Evolutionary conservation across 2,329 filamentous ascomycete species (phyloP), one percentile per base, ranked within the genome.

Genomic region (Trichoderma atroviride): DNA sequence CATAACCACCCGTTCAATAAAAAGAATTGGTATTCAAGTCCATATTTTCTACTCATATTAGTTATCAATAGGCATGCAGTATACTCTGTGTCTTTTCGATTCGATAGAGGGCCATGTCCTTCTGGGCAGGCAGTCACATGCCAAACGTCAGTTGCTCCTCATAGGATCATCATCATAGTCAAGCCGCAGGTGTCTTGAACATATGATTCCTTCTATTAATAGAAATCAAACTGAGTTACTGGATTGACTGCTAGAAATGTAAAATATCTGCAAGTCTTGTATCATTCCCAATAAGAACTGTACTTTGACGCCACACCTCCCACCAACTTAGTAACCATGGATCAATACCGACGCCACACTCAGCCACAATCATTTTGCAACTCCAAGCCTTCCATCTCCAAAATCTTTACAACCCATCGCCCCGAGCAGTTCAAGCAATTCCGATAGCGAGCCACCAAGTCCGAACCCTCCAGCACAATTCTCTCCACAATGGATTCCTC

Each of bases 401-500:
- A 67, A 59, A 53, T 68, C 65, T 58, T 60, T 37, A n/a, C 55
- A 14, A 58, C 31, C 63, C 29, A 29, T 35, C 11, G 14, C 14
- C 73, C 37, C 64, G 71, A 61, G 24, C 58, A 61, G 11, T 10
- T 4, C 27, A 61, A 24, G 35, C 61, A 1, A 43, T 14, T 29
- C 40, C 16, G 33, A 43, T 43, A 56, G 11, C 19, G 58, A 58
- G 4, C 37, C 53, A 10, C 62, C 7, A 35, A 22, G n/a, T 16
- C 33, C 33, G 33, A 10, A 33, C 5, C 35, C n/a, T 60, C 37
- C 53, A 70, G 43, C 68, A 70, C 64, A 73, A 75, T 66, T 72
- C 74, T 73, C 78, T 73, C 69, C 50, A 29, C 37, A 66, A 89
- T 89, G 88, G 85, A 88, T 71, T 89, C 87, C 78, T 84, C 82